Percentiles rank a stretch among this genome's conserved stretches.
Conservation (phyloP, 179 eudicot genomes). For the Camellia oleifera region DNA sequence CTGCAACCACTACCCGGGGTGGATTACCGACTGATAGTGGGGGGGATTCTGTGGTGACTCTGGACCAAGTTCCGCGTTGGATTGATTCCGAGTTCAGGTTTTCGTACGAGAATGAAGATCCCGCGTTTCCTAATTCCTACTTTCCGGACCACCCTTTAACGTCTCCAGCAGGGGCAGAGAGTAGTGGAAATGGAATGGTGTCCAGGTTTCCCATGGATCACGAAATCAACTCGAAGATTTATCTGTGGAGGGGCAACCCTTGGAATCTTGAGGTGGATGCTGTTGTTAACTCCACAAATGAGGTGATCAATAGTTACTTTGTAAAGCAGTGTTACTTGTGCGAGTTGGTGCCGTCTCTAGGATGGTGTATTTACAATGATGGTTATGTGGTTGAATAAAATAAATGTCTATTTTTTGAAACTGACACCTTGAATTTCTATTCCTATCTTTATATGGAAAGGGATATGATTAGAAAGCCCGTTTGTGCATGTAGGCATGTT, state of each 20-base stretch:
- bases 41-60: slow-evolving; percentile 72
- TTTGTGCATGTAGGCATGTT: neutral
- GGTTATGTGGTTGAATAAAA: neutral
- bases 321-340: neutral
- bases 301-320: slow-evolving; percentile 42
- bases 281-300: slow-evolving; percentile 96
- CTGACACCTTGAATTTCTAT: neutral
- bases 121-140: slow-evolving; percentile 42
- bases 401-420: neutral
- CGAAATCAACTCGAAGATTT: slow-evolving; percentile 77
- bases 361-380: neutral
- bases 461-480: neutral
- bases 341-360: too few species aligned
- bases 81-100: slow-evolving; percentile 70
- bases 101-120: slow-evolving; percentile 63
- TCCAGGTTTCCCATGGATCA: slow-evolving; percentile 92
- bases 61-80: slow-evolving; percentile 96
- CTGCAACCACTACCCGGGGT: slow-evolving; percentile 55
- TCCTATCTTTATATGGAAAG: neutral
- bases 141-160: slow-evolving; percentile 89
- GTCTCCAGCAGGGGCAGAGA: slow-evolving; percentile 59
- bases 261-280: slow-evolving; percentile 99
- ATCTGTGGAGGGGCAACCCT: slow-evolving; percentile 95
- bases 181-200: slow-evolving; percentile 46
- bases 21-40: slow-evolving; percentile 71